These are phyloP conservation scores for Lablab purpureus DNA, from an alignment of 306 rosid species.

Conservation along the genomic window DNA sequence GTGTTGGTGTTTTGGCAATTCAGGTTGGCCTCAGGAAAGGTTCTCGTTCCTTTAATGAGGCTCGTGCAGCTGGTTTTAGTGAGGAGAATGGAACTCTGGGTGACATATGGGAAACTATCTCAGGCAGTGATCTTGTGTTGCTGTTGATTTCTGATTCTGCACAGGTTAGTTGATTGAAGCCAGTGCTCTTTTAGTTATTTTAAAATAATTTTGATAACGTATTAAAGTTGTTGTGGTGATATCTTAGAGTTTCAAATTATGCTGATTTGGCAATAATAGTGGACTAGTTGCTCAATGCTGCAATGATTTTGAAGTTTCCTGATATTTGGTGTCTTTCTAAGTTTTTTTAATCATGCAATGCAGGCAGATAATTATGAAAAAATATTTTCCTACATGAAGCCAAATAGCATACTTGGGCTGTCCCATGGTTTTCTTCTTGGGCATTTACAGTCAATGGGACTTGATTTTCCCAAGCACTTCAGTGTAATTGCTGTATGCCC, in stretches of 20 bases:
- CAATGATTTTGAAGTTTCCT: neutral
- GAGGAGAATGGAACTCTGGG: conserved; percentile 97
- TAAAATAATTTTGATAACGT: neutral
- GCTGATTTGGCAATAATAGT: neutral
- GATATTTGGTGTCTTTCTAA: neutral
- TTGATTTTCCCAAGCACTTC: conserved; percentile 85
- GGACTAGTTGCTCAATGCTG: neutral
- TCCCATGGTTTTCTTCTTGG: conserved; percentile 99
- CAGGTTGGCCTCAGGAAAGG: conserved; percentile 99
- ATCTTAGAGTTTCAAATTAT: neutral
- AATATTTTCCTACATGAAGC: conserved; percentile 88
- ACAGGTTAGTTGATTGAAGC: conserved; percentile 66
- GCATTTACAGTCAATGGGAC: conserved; percentile 88
- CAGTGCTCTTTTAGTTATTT: neutral
- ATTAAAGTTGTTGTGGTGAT: neutral
- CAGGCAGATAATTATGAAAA: conserved; percentile 96
- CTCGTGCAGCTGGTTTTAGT: conserved; percentile 85
- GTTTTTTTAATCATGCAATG: conserved; percentile 52
- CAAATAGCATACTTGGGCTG: conserved; percentile 94
- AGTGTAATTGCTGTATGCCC: conserved; percentile 99
- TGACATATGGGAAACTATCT: conserved; percentile 86
- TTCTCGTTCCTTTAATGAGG: conserved; percentile 87
- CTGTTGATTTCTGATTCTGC: conserved; percentile 95
- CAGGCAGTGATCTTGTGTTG: conserved; percentile 91
- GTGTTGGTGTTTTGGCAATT: conserved; percentile 5